Percentiles rank a stretch among this genome's conserved stretches.
These are phyloP conservation scores for Hygrocybe punicea DNA, from an alignment of 768 basidiomycete species.

Conservation along the genomic window DNA sequence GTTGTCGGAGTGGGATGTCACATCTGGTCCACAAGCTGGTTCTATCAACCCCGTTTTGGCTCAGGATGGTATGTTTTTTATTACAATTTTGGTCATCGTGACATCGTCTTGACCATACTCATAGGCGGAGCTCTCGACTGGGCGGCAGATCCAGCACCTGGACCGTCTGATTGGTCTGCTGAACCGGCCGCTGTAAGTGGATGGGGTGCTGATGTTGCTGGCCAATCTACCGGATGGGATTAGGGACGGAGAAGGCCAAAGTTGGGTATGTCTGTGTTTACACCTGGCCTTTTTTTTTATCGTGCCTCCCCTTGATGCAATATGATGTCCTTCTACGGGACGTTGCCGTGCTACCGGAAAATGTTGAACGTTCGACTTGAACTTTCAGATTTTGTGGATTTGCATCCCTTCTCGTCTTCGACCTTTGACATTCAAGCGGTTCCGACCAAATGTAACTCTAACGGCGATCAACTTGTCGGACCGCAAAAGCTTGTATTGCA, in stretches of 20 bases:
- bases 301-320: no score
- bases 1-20: slow-evolving; percentile 68
- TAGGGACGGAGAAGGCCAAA: slow-evolving; percentile 10
- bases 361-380: no score
- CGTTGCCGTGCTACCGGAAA: no score
- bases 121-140: slow-evolving; percentile 73
- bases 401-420: no score
- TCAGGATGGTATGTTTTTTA: slow-evolving; percentile 45
- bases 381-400: no score
- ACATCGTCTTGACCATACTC: slow-evolving; percentile 5
- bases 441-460: no score
- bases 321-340: no score
- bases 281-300: background rate
- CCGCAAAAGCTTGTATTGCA: no score
- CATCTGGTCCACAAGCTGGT: slow-evolving; percentile 64
- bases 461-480: no score
- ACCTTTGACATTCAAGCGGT: no score
- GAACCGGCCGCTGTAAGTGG: slow-evolving; percentile 58
- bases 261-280: background rate
- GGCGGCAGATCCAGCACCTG: slow-evolving; percentile 61
- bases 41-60: slow-evolving; percentile 75
- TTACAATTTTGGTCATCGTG: background rate
- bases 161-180: slow-evolving; percentile 80
- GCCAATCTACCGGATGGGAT: slow-evolving; percentile 35
- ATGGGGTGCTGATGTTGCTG: slow-evolving; percentile 45